Base-by-base conservation (phyloP, 345 rosid genomes). In the Sonneratia caseolaris region DNA sequence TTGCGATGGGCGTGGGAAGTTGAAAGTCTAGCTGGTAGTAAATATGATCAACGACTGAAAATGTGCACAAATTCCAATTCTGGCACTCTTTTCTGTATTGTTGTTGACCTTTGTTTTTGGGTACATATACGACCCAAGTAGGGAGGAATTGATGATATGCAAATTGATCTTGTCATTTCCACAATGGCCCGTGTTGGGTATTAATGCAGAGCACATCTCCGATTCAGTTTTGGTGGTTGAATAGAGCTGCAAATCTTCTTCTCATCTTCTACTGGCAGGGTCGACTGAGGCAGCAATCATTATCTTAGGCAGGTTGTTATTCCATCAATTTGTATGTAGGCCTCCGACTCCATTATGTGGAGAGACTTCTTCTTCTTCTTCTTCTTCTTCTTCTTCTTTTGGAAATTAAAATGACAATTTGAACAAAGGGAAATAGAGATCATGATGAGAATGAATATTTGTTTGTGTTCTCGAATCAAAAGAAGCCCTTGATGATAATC, bases 1-100 rank as follows among this genome's bases (percentile, higher is more conserved):
- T 5, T 94, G 97, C 71, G 91, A 80, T 38, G 97, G 98, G 24
- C 79, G 89, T 62, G 97, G 98, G 71, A 90, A 84, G 80, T 66
- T 75, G 75, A 87, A 83, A 81, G 68, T 53, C 66, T 85, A 89
- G 79, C 71, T 76, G 74, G 37, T 18, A 37, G 37, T 56, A 22
- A 64, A 37, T 27, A 27, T 55, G 22, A 49, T 27, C 57, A 14
- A 53, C 43, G 9, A 10, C 2, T 24, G 13, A 35, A 49, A 51
- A 10, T 32, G 14, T 19, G 3, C 32, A 9, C 13, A 18, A 37
- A 7, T 55, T 2, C 47, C 47, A 15, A 8, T 22, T 35, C 24
- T 36, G 8, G 6, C 6, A 21, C 4, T 38, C 62, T 8, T 7
- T 22, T 22, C 12, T 57, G 35, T 22, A 57, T 18, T 57, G n/a